Conservation (phyloP, 176 grass and related monocot species). For the Cenchrus purpureus region DNA sequence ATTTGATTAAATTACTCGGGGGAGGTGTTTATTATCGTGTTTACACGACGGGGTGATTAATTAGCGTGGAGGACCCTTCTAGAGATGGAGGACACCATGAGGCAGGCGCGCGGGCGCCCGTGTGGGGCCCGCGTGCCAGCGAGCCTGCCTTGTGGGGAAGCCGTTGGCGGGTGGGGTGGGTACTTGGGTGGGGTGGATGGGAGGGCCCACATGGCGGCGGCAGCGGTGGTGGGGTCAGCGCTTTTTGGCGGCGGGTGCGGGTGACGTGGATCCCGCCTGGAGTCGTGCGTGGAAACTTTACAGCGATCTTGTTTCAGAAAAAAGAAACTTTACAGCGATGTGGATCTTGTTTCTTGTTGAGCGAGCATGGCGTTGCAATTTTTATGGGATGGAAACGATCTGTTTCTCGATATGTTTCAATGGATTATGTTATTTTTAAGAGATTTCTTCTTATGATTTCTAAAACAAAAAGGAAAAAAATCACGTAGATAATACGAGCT, state of each 20-base stretch:
- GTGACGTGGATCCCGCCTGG: not conserved
- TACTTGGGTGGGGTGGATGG: not conserved
- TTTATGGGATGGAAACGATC: too few species aligned
- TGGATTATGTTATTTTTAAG: too few species aligned
- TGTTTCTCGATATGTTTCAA: too few species aligned
- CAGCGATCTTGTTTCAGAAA: not conserved
- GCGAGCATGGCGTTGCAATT: too few species aligned
- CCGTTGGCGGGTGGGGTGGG: not conserved
- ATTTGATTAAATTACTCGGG: not conserved
- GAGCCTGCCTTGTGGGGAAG: not conserved
- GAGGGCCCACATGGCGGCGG: not conserved
- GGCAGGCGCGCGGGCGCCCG: not conserved
- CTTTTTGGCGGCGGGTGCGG: not conserved
- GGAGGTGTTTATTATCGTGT: not conserved
- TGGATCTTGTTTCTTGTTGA: too few species aligned
- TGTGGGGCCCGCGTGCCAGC: not conserved
- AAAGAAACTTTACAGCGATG: too few species aligned
- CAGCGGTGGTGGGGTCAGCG: not conserved
- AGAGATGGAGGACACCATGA: not conserved
- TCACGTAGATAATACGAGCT: too few species aligned
- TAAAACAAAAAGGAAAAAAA: too few species aligned
- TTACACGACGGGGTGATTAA: not conserved
- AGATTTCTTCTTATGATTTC: too few species aligned
- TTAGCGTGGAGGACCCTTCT: constrained; percentile 31
- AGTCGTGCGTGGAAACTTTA: not conserved